Percentiles rank a stretch among this genome's conserved stretches.
Conservation (phyloP, 768 basidiomycete genomes). For the Leucosporidium scottii region DNA sequence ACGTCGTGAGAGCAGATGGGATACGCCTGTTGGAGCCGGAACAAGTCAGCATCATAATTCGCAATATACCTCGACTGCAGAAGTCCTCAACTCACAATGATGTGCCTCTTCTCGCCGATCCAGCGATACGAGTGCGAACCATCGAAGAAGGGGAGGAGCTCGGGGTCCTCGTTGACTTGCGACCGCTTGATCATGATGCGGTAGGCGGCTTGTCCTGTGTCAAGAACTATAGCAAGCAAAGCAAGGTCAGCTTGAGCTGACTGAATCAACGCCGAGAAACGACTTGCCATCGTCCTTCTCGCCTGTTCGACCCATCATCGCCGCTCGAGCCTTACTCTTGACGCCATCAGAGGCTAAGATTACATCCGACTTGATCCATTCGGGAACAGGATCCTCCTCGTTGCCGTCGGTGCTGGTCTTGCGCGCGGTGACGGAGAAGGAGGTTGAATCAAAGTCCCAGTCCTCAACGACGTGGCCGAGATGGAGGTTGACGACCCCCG, state of each 20-base stretch:
- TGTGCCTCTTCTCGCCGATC: slow-evolving; percentile 44
- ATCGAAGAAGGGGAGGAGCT: slow-evolving; percentile 42
- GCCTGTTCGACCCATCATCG: slow-evolving; percentile 42
- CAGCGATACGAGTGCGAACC: slow-evolving; percentile 42
- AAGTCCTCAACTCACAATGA: slow-evolving; percentile 36
- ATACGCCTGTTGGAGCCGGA: too few species aligned
- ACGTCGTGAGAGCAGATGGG: slow-evolving; percentile 43
- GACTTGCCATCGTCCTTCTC: slow-evolving; percentile 36
- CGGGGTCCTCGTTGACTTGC: slow-evolving; percentile 41
- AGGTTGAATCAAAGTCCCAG: slow-evolving; percentile 39
- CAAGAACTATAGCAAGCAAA: slow-evolving; percentile 34
- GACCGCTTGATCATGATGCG: slow-evolving; percentile 43
- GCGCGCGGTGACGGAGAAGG: slow-evolving; percentile 17
- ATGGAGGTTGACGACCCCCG: slow-evolving; percentile 40
- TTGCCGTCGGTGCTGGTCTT: slow-evolving; percentile 5
- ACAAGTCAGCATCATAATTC: too few species aligned
- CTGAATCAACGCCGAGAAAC: not conserved
- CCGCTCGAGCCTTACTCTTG: slow-evolving; percentile 41
- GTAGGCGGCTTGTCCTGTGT: slow-evolving; percentile 47
- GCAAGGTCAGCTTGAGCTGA: not conserved
- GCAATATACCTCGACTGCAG: too few species aligned
- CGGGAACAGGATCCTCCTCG: not conserved
- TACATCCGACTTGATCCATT: slow-evolving; percentile 42
- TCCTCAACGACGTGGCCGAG: slow-evolving; percentile 38
- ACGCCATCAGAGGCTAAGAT: slow-evolving; percentile 46